phyloP scores from a whole-genome alignment of 345 rosid species.

The Hibiscus trionum region DNA sequence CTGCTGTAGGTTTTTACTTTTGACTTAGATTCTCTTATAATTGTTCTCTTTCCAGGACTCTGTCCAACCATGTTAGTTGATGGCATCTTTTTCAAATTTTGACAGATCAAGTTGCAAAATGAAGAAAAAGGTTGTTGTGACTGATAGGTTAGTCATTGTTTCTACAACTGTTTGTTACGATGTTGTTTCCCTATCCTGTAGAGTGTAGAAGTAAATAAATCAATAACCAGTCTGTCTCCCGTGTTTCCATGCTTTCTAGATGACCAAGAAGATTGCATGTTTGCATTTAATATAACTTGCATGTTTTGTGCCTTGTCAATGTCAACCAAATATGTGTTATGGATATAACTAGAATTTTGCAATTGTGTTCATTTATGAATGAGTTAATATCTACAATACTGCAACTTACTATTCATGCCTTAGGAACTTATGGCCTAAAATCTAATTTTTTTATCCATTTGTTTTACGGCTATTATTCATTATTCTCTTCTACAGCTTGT shows the following conservation, averaged over 20 bases:
- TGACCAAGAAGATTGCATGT: background rate
- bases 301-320: background rate
- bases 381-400: background rate
- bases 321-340: background rate
- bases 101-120: conserved; percentile 60
- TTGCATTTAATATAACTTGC: background rate
- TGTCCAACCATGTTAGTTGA: conserved; percentile 15
- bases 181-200: background rate
- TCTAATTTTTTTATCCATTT: background rate
- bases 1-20: conserved; percentile 52
- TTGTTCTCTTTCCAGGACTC: background rate
- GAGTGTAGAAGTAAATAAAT: background rate
- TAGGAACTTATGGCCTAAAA: background rate
- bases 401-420: background rate
- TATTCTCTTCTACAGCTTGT: conserved; percentile 47
- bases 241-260: background rate
- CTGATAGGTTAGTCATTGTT: conserved; percentile 68
- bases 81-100: conserved; percentile 12
- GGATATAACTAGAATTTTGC: background rate
- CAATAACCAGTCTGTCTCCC: background rate
- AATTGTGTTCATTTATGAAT: background rate
- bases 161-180: background rate
- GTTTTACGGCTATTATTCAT: background rate
- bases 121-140: conserved; percentile 85
- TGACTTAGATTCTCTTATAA: conserved; percentile 5